Base-by-base conservation (phyloP, 257 asterid genomes). In the Rubia yunnanensis region DNA sequence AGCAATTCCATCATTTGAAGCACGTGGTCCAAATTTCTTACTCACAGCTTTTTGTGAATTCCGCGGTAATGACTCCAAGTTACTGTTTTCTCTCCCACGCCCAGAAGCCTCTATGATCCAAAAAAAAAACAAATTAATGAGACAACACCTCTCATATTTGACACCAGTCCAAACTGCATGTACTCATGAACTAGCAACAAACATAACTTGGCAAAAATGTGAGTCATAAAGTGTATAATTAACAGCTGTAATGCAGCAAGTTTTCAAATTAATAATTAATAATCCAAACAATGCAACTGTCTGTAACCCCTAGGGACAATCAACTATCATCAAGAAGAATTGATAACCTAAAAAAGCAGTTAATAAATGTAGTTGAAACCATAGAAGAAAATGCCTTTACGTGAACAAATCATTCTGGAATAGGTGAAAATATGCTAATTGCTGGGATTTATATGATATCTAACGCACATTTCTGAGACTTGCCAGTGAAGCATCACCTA, bases 81-180 rank as follows among this genome's bases (percentile, higher is more conserved):
- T 82, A 71, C 87, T 71, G 80, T 69, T 85, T 74, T 88, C 96
- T 75, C 86, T 86, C 77, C 91, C 97, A 76, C 88, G 84, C 60
- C 89, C 92, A 74, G 96, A 86, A 65, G 86, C 92, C 91, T 90
- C 97, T 92, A 84, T 17, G 54, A 56, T 80, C 60, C 76, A 54
- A 80, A 50, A 31, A 65, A 34, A 66, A 78, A 67, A 64, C 69
- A 26, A 66, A 50, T 41, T 41, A 46, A 44, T 18, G 56, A 9
- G 41, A 39, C n/a, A 60, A 60, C 11, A 23, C 54, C 24, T 18
- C 5, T 55, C n/a, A 44, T 28, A 57, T 20, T 36, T 57, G 32
- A 36, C 48, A 50, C 53, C 56, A 68, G 26, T 41, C 41, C 58
- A 60, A 48, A 31, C 5, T 17, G 56, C 30, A 49, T 39, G 34